Percentiles rank a stretch among this genome's conserved stretches.
Evolutionary conservation across 2,329 filamentous ascomycete genomes (phyloP).

Genomic region (Epichloe gansuensis): DNA sequence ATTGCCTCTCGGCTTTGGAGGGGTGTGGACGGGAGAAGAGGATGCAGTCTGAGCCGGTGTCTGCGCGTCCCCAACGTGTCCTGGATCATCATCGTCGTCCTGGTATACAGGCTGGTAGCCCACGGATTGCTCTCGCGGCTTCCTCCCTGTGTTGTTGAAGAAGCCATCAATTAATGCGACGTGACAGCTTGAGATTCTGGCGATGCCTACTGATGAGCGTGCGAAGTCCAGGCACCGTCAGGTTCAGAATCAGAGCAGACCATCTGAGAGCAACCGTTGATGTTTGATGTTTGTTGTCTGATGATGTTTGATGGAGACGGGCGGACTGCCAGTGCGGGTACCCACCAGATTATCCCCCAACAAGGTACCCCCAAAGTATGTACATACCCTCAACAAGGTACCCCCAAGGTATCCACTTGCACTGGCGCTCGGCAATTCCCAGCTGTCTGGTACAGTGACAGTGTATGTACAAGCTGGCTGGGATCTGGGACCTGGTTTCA

Average conservation of each 20-base stretch:
- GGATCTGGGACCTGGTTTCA: no score
- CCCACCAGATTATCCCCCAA: neutral
- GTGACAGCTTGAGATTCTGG: neutral
- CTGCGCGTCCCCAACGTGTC: neutral
- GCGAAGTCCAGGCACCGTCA: neutral
- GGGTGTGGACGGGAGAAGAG: slow-evolving; percentile 5
- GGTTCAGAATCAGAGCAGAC: no score
- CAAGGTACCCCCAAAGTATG: no score
- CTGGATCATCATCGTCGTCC: slow-evolving; percentile 13
- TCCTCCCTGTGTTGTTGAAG: slow-evolving; percentile 7
- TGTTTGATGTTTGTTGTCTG: no score
- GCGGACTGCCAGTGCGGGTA: neutral
- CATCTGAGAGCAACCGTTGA: no score
- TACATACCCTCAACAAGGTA: no score
- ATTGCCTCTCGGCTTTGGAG: slow-evolving; percentile 15
- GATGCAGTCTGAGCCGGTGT: neutral
- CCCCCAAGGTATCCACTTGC: no score
- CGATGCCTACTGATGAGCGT: neutral
- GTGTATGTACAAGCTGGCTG: no score
- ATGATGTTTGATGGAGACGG: neutral
- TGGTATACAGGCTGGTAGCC: slow-evolving; percentile 24
- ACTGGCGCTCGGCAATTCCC: no score
- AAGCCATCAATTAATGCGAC: neutral
- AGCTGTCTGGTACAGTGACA: neutral
- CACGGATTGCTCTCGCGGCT: slow-evolving; percentile 8